Percentiles rank a stretch among this genome's conserved stretches.
Evolutionary conservation across 2,329 filamentous ascomycete genomes (phyloP).

Genomic region (Tolypocladium amazonense): DNA sequence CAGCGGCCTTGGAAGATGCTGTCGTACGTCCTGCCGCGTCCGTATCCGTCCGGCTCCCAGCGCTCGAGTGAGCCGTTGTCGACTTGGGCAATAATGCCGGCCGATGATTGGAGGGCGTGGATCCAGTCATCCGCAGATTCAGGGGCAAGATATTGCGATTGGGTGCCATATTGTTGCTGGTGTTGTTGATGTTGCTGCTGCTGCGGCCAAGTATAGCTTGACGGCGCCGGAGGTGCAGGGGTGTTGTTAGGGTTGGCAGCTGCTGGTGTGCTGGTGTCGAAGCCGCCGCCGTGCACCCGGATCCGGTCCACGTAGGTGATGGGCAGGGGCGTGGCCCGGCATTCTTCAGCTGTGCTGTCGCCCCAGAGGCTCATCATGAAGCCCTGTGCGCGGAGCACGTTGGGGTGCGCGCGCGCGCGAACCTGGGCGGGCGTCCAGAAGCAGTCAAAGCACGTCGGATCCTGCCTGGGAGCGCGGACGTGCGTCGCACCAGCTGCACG

Average conservation of each 20-base stretch:
- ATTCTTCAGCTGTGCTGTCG: slow-evolving; percentile 37
- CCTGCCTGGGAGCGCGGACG: slow-evolving; percentile 21
- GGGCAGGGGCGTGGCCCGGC: slow-evolving; percentile 49
- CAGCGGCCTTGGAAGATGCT: slow-evolving; percentile 42
- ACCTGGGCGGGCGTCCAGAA: slow-evolving; percentile 66
- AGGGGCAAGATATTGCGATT: slow-evolving; percentile 4
- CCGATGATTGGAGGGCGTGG: slow-evolving; percentile 30
- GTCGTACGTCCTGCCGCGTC: slow-evolving; percentile 44
- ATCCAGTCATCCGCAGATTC: slow-evolving; percentile 28
- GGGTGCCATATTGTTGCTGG: neutral
- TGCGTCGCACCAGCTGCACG: neutral
- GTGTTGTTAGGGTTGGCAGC: neutral
- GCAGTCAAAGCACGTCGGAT: slow-evolving; percentile 61
- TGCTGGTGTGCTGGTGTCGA: neutral
- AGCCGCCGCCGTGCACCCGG: slow-evolving; percentile 47
- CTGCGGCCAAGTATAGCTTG: neutral
- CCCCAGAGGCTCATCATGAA: slow-evolving; percentile 62
- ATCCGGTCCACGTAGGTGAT: slow-evolving; percentile 60
- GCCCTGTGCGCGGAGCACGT: slow-evolving; percentile 50
- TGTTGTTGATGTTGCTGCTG: neutral
- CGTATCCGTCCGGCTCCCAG: slow-evolving; percentile 61
- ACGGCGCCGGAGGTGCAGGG: neutral
- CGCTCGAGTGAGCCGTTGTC: slow-evolving; percentile 63
- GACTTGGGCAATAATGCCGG: slow-evolving; percentile 50
- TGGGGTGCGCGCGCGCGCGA: slow-evolving; percentile 54